These are phyloP conservation scores for Neostapfia colusana DNA, from an alignment of 176 grass and related monocot species.

Conservation along the genomic window DNA sequence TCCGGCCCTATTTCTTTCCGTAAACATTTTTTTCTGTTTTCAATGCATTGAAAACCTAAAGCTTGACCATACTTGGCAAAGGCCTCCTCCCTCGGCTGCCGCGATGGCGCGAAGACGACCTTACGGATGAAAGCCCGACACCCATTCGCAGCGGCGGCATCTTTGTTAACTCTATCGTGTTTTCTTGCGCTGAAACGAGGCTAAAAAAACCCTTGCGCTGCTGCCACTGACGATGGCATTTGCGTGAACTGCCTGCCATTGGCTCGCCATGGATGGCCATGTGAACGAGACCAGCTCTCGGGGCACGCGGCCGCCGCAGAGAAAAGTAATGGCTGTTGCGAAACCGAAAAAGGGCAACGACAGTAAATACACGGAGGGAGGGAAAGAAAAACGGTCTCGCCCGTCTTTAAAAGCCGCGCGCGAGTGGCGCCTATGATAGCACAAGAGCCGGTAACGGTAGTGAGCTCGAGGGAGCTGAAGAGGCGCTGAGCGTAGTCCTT, in stretches of 20 bases:
- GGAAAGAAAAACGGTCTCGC: background rate
- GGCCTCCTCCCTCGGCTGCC: background rate
- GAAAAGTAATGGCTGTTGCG: constrained; percentile 36
- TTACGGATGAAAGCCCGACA: constrained; percentile 6
- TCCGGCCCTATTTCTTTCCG: background rate
- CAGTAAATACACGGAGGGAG: constrained; percentile 5
- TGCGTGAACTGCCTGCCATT: background rate
- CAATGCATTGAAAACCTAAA: background rate
- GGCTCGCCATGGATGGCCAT: background rate
- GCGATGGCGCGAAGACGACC: background rate
- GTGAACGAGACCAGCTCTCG: constrained; percentile 31
- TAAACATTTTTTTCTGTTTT: too few relatives aligned
- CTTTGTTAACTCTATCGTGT: background rate
- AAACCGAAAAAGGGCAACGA: constrained; percentile 18
- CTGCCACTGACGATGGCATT: constrained; percentile 15
- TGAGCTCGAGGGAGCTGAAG: background rate
- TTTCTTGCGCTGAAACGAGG: constrained; percentile 11
- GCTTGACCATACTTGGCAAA: background rate
- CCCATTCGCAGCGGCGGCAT: background rate
- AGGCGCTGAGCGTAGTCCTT: background rate
- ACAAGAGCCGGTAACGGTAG: constrained; percentile 4
- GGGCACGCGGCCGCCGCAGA: constrained; percentile 28
- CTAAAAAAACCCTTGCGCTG: background rate
- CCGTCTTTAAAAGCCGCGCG: constrained; percentile 51
- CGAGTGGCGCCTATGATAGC: constrained; percentile 28